Percentiles rank a stretch among this genome's conserved stretches.
These are phyloP conservation scores for Boletellus ananas DNA, from an alignment of 768 basidiomycete genomes.

Conservation along the genomic window DNA sequence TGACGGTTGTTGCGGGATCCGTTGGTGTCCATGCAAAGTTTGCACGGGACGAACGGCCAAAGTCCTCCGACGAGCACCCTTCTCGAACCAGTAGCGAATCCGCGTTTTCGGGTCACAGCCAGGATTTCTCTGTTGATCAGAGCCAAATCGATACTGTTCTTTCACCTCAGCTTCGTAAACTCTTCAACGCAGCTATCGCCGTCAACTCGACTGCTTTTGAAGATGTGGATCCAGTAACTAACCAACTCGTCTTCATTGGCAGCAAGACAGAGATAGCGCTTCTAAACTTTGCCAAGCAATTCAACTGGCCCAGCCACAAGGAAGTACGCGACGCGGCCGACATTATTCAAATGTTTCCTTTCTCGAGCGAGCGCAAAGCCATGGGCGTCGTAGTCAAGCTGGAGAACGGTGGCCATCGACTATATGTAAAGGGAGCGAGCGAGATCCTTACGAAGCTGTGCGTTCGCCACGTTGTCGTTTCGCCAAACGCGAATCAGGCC, in stretches of 20 bases:
- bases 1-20: conserved; percentile 96
- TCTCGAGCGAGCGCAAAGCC: conserved; percentile 88
- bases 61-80: conserved; percentile 38
- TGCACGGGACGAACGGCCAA: conserved; percentile 48
- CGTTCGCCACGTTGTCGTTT: conserved; percentile 67
- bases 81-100: conserved; percentile 31
- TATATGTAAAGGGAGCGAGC: conserved; percentile 90
- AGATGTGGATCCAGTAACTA: conserved; percentile 61
- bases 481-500: conserved; percentile 16
- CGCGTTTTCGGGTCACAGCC: conserved; percentile 37
- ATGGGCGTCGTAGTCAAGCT: conserved; percentile 87
- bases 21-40: conserved; percentile 95
- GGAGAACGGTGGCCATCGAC: conserved; percentile 49
- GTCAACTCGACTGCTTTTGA: conserved; percentile 96
- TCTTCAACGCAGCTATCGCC: conserved; percentile 84
- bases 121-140: conserved; percentile 89
- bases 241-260: conserved; percentile 68
- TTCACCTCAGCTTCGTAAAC: conserved; percentile 51
- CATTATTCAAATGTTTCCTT: conserved; percentile 86
- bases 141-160: conserved; percentile 61
- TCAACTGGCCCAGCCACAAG: conserved; percentile 72
- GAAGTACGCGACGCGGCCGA: conserved; percentile 54
- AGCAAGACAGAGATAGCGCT: conserved; percentile 96
- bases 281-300: conserved; percentile 77
- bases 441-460: conserved; percentile 87